These are phyloP conservation scores for Cryptosporidium sp. DNA, from an alignment of 169 alveolate species.

Conservation along the genomic window DNA sequence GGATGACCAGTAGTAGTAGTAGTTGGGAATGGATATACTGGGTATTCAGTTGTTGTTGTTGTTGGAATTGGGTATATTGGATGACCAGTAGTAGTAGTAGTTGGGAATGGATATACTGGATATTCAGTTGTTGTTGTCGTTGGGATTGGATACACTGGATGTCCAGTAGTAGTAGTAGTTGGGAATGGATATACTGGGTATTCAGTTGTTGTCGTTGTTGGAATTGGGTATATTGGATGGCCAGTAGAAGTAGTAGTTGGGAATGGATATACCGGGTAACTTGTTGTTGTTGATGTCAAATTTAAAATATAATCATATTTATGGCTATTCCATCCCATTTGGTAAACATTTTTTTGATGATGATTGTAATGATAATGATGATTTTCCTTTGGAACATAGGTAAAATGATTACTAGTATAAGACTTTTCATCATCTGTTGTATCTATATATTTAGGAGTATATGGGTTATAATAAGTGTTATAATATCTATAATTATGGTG, in stretches of 20 bases:
- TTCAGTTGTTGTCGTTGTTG: not conserved
- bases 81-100: not conserved
- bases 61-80: not conserved
- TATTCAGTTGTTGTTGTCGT: not conserved
- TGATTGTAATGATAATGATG: conserved; percentile 39
- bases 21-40: not conserved
- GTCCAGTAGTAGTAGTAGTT: not conserved
- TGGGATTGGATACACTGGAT: not conserved
- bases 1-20: not conserved
- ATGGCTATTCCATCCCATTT: conserved; percentile 46
- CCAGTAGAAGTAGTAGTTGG: not conserved
- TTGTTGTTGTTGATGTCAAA: conserved; percentile 11
- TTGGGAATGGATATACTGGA: not conserved
- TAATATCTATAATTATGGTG: conserved; percentile 20
- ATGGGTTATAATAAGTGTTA: conserved; percentile 21
- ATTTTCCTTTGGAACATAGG: not conserved
- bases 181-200: not conserved
- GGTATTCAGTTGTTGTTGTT: not conserved
- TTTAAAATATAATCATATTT: conserved; percentile 43
- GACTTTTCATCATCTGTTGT: conserved; percentile 52
- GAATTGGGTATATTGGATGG: not conserved
- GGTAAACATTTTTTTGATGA: conserved; percentile 57
- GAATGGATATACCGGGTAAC: not conserved
- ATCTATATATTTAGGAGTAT: conserved; percentile 37
- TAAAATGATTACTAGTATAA: not conserved